Evolutionary conservation across 2,329 filamentous ascomycete genomes (phyloP), one percentile per base, ranked within the genome.

Genomic region (Pseudogymnoascus sp.): DNA sequence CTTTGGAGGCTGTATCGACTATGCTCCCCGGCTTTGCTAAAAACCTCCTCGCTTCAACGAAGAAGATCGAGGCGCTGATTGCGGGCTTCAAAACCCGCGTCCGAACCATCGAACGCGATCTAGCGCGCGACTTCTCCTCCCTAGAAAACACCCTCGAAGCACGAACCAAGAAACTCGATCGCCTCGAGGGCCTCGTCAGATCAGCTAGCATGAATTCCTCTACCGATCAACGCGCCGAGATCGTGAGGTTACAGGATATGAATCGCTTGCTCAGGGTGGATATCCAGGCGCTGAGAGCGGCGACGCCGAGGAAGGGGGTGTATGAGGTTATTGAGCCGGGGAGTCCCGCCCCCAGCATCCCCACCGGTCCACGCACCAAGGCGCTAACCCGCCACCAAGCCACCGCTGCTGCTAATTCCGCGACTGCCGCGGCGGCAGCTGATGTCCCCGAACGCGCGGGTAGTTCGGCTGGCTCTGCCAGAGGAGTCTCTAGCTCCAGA

Each of bases 71-170:
- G 78, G 81, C 82, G 16, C 85, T 96, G 67, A 81, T 97, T 37
- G 83, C 84, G 16, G 84, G 85, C 7, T 96, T 96, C 79, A 89
- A 90, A 70, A 81, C 82, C 40, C 88, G 91, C 65, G 90, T 97
- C 72, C 90, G 90, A 70, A 80, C 82, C 5, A 87, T 97, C n/a
- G 95, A 99, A 75, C 87, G 90, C 59, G 90, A 96, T 65, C 78
- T 97, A n/a, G 89, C 88, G 78, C 90, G 91, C 66, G 93, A 97
- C 71, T 97, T 97, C 71, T 90, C 96, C 71, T 85, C 83, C 0
- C 81, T 99, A 1, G 92, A 97, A 74, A 87, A 86, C 69, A 90
- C 87, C 38, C 84, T 97, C 28, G 90, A 95, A 62, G 77, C 86
- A 25, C 87, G 92, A 14, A 83, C 88, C 65, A 95, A 96, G 78